Percentiles rank a stretch among this genome's conserved stretches.
phyloP scores from a whole-genome alignment of 768 basidiomycete genomes.

The Trametes meyenii region DNA sequence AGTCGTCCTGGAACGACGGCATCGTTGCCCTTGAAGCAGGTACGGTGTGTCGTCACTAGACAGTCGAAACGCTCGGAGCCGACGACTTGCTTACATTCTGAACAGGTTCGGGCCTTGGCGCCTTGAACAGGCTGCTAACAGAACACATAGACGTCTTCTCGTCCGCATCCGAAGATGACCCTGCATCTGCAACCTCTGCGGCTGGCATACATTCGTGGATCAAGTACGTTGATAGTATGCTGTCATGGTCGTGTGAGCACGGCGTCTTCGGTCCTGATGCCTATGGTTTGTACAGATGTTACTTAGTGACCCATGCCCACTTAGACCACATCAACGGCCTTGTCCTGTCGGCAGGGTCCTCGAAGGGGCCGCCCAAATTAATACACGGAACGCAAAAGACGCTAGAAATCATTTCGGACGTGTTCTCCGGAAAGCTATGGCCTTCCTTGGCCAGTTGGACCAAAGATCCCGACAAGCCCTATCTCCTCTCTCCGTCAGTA shows the following conservation, averaged over 20 bases:
- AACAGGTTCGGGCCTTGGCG: conserved; percentile 85
- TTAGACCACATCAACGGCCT: conserved; percentile 87
- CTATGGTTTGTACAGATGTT: conserved; percentile 54
- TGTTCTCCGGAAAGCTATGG: conserved; percentile 84
- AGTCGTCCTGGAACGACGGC: conserved; percentile 75
- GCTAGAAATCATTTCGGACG: conserved; percentile 66
- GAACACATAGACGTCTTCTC: conserved; percentile 59
- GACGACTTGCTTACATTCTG: background rate
- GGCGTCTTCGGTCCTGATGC: background rate
- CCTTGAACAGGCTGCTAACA: conserved; percentile 63
- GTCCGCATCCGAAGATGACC: conserved; percentile 26
- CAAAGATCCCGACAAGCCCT: conserved; percentile 59
- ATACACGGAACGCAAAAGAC: conserved; percentile 64
- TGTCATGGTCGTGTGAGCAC: background rate
- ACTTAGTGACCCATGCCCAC: conserved; percentile 87
- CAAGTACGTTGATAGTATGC: conserved; percentile 21
- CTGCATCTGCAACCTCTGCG: conserved; percentile 39
- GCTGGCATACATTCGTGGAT: conserved; percentile 52
- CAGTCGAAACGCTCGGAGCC: background rate
- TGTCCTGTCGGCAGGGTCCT: conserved; percentile 81
- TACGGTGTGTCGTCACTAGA: conserved; percentile 37
- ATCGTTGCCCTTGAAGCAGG: conserved; percentile 88
- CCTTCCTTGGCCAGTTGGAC: conserved; percentile 82
- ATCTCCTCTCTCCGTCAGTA: conserved; percentile 67
- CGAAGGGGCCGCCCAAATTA: conserved; percentile 61